Conservation (phyloP, 352 stramenopile genomes). For the Pelagophyceae sp. region DNA sequence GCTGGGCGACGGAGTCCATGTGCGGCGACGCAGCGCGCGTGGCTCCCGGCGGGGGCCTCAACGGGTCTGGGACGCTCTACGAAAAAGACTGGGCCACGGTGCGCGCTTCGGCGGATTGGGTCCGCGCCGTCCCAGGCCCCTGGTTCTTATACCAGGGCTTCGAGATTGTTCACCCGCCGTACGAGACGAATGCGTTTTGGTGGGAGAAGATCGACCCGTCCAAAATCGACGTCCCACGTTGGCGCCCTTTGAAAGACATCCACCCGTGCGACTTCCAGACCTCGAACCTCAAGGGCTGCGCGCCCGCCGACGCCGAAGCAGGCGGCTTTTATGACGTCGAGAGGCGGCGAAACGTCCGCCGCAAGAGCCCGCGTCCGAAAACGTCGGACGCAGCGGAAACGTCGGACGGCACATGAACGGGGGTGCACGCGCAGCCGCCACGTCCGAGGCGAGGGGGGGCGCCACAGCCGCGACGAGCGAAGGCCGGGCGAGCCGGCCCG, state of each 20-base stretch:
- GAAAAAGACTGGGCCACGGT: constrained; percentile 26
- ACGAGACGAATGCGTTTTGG: constrained; percentile 30
- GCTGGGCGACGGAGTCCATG: constrained; percentile 18
- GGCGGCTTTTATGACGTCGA: constrained; percentile 9
- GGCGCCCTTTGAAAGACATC: constrained; percentile 21
- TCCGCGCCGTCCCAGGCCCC: constrained; percentile 16
- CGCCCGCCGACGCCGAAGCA: constrained; percentile 17
- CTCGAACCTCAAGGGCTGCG: constrained; percentile 33
- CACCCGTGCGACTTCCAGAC: constrained; percentile 34
- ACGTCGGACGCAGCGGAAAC: too few species aligned
- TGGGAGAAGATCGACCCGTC: constrained; percentile 23
- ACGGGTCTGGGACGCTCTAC: constrained; percentile 8
- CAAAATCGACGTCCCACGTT: constrained; percentile 28
- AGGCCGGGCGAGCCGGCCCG: too few species aligned
- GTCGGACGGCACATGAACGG: too few species aligned
- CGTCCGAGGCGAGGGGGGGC: too few species aligned
- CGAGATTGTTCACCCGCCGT: constrained; percentile 35
- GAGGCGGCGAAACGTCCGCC: constrained; percentile 22
- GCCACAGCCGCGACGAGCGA: too few species aligned
- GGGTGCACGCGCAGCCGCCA: too few species aligned
- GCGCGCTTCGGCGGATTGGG: constrained; percentile 27
- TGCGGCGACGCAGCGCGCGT: constrained; percentile 25
- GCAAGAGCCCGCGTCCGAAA: too few species aligned
- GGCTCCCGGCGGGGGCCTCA: neutral
- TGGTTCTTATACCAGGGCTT: constrained; percentile 36